phyloP scores from a whole-genome alignment of 306 rosid genomes.

The Dalbergia oliveri region DNA sequence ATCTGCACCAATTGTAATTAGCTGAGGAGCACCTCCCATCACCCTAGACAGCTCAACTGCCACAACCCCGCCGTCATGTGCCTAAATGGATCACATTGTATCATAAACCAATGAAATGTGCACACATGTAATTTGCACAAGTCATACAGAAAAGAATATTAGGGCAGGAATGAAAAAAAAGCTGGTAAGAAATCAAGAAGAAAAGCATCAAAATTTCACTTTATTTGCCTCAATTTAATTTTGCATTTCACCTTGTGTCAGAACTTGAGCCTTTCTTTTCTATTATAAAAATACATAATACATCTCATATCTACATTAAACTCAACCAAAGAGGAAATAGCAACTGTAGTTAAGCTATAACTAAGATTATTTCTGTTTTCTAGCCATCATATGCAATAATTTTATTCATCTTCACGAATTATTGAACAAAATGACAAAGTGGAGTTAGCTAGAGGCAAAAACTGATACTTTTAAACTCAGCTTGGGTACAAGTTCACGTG shows the following conservation, averaged over 20 bases:
- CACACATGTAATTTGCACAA: constrained; percentile 16
- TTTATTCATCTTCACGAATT: constrained; percentile 37
- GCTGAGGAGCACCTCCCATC: constrained; percentile 96
- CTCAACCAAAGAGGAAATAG: constrained; percentile 39
- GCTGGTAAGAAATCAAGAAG: constrained; percentile 16
- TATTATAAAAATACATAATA: constrained; percentile 24
- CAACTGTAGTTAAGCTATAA: constrained; percentile 35
- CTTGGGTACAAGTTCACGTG: constrained; percentile 98
- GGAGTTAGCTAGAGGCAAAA: constrained; percentile 38
- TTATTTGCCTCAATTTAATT: constrained; percentile 13
- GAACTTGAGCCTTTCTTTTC: not conserved
- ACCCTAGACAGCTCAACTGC: constrained; percentile 98
- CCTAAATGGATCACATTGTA: constrained; percentile 63
- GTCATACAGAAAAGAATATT: constrained; percentile 30
- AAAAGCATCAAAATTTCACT: constrained; percentile 16
- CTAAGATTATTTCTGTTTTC: constrained; percentile 26
- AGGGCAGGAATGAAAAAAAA: constrained; percentile 28
- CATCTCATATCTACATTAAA: constrained; percentile 35
- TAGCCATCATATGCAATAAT: constrained; percentile 41
- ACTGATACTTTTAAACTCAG: constrained; percentile 83
- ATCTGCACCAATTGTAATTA: constrained; percentile 97
- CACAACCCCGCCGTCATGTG: constrained; percentile 98
- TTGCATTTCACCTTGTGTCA: constrained; percentile 14
- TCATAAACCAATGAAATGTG: constrained; percentile 40
- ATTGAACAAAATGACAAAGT: constrained; percentile 17